Evolutionary conservation across 2,329 filamentous ascomycete genomes (phyloP), one percentile per base, ranked within the genome.

Genomic region (Sordariomycetes sp.): DNA sequence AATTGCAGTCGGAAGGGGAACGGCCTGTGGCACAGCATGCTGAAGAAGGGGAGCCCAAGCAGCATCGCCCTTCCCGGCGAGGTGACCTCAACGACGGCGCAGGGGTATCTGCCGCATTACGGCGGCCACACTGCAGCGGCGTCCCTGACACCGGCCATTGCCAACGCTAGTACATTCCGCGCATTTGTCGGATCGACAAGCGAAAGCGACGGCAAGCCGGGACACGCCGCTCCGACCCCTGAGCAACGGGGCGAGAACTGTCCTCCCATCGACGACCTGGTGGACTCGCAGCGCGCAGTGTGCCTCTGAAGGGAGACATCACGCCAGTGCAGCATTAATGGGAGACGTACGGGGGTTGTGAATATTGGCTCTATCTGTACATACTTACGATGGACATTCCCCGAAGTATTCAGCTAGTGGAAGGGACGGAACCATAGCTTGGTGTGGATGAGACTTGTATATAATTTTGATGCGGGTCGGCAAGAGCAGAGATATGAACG

Each of bases 41-140:
- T 78, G 62, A 79, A 76, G 65, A 78, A 75, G 62, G 74, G 75
- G n/a, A 72, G 76, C 39, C 68, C 76, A 13, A 79, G 75, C 59
- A 74, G 70, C 52, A 68, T 68, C 52, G 74, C 66, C 8, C 68
- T 75, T 52, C 74, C 75, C 12, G 70, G 77, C 54, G 69, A 77
- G 10, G 67, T 82, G 53, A 78, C 77, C 2, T 76, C 78, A 3
- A 76, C 74, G 52, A 81, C 77, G 13, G 78, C 75, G 8, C 77
- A 75, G 32, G 79, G 77, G n/a, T 72, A 76, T 51, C 66, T 82
- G 52, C 79, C 78, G 17, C 76, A 79, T 35, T 80, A 78, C 58
- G 65, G 70, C 10, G 77, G 78, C 20, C 69, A 80, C 62, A 78
- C 78, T 22, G 75, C 77, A 24, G 75, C 77, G 10, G 76, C 77